Conservation (phyloP, 352 stramenopile genomes). For the Peronospora tabacina region DNA sequence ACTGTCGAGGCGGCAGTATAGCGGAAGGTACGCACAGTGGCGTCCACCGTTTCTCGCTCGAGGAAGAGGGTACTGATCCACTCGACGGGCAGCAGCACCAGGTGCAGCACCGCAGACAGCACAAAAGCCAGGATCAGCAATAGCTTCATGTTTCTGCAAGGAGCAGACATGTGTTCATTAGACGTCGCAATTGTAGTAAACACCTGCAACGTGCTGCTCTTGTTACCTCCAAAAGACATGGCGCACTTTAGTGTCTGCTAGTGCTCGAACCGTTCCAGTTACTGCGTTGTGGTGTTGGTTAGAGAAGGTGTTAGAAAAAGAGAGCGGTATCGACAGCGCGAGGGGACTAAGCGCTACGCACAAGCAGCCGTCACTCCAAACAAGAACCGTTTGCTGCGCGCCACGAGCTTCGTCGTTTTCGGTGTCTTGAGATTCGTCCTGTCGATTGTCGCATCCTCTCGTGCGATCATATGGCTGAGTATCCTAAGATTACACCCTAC, state of each 20-base stretch:
- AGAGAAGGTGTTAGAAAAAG: slow-evolving; percentile 1
- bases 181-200: slow-evolving; percentile 2
- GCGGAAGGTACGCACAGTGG: slow-evolving; percentile 44
- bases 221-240: slow-evolving; percentile 39
- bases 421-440: slow-evolving; percentile 6
- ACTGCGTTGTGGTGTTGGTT: slow-evolving; percentile 9
- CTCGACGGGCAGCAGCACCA: slow-evolving; percentile 50
- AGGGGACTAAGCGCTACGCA: slow-evolving; percentile 9
- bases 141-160: slow-evolving; percentile 37
- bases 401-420: slow-evolving; percentile 11
- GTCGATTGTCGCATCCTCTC: too few species aligned
- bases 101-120: slow-evolving; percentile 41
- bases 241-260: slow-evolving; percentile 38
- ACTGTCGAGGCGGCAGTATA: slow-evolving; percentile 42
- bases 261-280: slow-evolving; percentile 28
- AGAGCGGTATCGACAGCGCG: neutral
- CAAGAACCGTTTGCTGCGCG: slow-evolving; percentile 30
- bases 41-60: slow-evolving; percentile 33
- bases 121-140: slow-evolving; percentile 47
- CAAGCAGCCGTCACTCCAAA: slow-evolving; percentile 26
- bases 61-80: slow-evolving; percentile 45
- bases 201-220: slow-evolving; percentile 1
- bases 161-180: neutral
- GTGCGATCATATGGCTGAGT: too few species aligned
- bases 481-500: too few species aligned